Evolutionary conservation across 495 filamentous ascomycete genomes (phyloP), one percentile per base, ranked within the genome.

Genomic region (Trichoderma reesei): DNA sequence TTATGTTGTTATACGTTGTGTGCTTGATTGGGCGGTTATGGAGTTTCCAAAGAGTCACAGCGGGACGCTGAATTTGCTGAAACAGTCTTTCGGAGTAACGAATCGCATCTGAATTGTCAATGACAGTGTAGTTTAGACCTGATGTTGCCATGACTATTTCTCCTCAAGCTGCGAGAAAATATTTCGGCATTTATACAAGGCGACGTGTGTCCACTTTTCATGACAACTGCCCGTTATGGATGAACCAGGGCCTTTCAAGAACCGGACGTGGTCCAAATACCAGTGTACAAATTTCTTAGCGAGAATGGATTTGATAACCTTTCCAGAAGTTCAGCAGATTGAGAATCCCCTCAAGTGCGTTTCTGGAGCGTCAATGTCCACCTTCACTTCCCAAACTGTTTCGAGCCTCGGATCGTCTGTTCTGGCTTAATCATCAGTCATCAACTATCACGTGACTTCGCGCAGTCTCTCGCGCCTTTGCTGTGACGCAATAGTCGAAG

Each of bases 11-110:
- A 13, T 56, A 3, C 5, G 4, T 51, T 44, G 7, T 44, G 8
- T 10, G 7, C 7, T 48, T 31, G 26, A 34, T 31, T 48, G 42
- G n/a, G 51, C 34, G 31, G 26, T 11, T 56, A 33, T 34, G 51
- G 51, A 56, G 51, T 56, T 56, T 31, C 51, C 51, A 56, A 56
- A n/a, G 10, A 33, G 26, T 56, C 51, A 34, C 51, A 13, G 51
- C 26, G 51, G 51, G 7, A 56, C 34, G 7, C 51, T 56, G 20
- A 26, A 11, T 3, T 56, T 56, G 16, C 11, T 34, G 3, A 14
- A 8, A 56, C 10, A 20, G 34, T 5, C 16, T 46, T 46, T 46
- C 16, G 42, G 16, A 56, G 20, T 7, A 48, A 33, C 3, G 20
- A 56, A 33, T 31, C n/a, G 10, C 16, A 56, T 56, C 14, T 8